Conservation (phyloP, 2,329 filamentous ascomycete species). For the Tolypocladium inflatum region DNA sequence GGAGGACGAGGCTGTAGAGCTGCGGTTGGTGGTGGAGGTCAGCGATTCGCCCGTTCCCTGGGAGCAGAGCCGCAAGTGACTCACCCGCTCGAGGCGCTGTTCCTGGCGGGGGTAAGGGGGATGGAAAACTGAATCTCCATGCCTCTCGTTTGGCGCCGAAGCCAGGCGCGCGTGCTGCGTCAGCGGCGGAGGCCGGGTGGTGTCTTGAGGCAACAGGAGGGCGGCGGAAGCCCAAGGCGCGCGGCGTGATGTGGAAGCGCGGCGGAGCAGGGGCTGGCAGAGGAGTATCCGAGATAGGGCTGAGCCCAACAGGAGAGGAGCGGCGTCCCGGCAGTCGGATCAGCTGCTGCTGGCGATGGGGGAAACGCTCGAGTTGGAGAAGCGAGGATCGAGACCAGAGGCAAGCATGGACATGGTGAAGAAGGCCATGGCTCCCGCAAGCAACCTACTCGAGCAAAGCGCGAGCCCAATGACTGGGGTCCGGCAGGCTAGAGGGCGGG, state of each 20-base stretch:
- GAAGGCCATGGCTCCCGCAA: neutral
- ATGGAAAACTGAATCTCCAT: conserved; percentile 32
- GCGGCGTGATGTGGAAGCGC: neutral
- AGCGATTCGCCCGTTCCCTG: neutral
- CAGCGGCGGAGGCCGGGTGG: neutral
- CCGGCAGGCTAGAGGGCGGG: neutral
- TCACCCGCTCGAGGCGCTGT: conserved; percentile 2
- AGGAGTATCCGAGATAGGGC: neutral
- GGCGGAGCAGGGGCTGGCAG: neutral
- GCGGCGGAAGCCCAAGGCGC: neutral
- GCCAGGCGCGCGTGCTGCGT: neutral
- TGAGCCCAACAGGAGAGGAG: neutral
- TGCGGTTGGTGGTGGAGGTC: neutral
- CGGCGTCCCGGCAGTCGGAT: neutral
- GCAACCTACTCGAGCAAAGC: neutral
- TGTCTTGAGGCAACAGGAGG: neutral
- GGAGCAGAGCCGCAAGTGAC: neutral
- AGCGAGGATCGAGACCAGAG: neutral
- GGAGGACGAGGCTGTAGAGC: neutral
- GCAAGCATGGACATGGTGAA: neutral
- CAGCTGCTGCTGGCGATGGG: neutral
- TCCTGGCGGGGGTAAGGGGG: conserved; percentile 14
- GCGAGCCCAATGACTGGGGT: neutral
- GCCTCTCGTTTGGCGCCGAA: neutral
- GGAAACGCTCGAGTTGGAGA: neutral